A percentile compares a stretch with the other conserved stretches of the same genome.
Evolutionary conservation across 1,284 basidiomycete genomes (phyloP).

Genomic region (Malassezia nana): DNA sequence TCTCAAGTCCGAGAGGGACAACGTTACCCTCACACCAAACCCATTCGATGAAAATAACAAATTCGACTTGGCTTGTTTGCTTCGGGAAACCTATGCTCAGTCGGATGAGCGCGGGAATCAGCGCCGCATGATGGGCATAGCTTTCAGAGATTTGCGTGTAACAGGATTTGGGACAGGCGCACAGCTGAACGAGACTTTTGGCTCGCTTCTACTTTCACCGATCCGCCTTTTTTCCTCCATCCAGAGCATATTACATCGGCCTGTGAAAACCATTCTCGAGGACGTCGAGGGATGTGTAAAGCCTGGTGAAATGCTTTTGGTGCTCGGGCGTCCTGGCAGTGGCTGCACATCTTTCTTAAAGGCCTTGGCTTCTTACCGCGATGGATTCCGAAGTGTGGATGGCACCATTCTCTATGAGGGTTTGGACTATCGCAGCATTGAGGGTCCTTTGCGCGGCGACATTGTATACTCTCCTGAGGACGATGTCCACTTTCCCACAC

Average conservation of each 20-base stretch:
- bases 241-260: slow-evolving; percentile 23
- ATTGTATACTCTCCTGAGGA: slow-evolving; percentile 34
- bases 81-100: slow-evolving; percentile 33
- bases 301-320: slow-evolving; percentile 58
- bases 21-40: slow-evolving; percentile 8
- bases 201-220: slow-evolving; percentile 25
- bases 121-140: slow-evolving; percentile 28
- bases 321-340: slow-evolving; percentile 54
- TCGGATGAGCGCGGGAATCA: slow-evolving; percentile 32
- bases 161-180: slow-evolving; percentile 33
- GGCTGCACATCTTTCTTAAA: slow-evolving; percentile 58
- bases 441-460: slow-evolving; percentile 23
- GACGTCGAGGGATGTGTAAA: slow-evolving; percentile 44
- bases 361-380: slow-evolving; percentile 54
- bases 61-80: slow-evolving; percentile 47
- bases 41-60: slow-evolving; percentile 40
- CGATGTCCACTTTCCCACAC: slow-evolving; percentile 28
- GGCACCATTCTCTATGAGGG: slow-evolving; percentile 47
- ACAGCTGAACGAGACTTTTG: slow-evolving; percentile 25
- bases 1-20: background rate
- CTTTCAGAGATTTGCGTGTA: slow-evolving; percentile 30
- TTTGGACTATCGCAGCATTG: slow-evolving; percentile 55
- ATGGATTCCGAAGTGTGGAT: slow-evolving; percentile 33
- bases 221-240: slow-evolving; percentile 22
- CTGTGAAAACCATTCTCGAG: slow-evolving; percentile 32